phyloP scores from a whole-genome alignment of 164 flowering plant genomes.

The Chimonanthus salicifolius region DNA sequence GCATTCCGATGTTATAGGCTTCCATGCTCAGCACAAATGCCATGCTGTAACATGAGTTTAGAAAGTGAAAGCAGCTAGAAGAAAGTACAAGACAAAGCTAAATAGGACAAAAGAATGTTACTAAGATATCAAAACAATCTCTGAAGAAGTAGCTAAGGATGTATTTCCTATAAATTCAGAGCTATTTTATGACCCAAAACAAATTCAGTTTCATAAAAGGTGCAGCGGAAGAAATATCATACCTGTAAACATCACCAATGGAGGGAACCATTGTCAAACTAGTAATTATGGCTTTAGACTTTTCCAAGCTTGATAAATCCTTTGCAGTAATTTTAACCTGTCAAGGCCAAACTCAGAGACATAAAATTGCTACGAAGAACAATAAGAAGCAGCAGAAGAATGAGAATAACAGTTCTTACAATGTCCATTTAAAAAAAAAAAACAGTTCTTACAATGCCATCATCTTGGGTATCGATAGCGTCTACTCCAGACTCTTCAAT shows the following conservation, averaged over 20 bases:
- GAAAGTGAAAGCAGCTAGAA: not conserved
- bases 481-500: conserved; percentile 94
- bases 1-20: too few relatives aligned
- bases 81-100: not conserved
- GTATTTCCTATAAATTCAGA: not conserved
- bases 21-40: too few relatives aligned
- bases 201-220: not conserved
- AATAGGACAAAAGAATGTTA: not conserved
- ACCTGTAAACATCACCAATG: conserved; percentile 89
- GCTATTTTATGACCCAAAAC: not conserved
- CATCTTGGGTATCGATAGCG: conserved; percentile 71
- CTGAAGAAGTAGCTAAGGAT: not conserved
- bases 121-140: not conserved
- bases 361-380: not conserved
- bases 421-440: not conserved
- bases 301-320: conserved; percentile 77
- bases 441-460: conserved; percentile 65
- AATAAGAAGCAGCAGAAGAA: not conserved
- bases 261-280: conserved; percentile 86
- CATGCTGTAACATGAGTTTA: not conserved
- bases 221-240: not conserved
- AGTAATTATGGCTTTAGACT: conserved; percentile 69
- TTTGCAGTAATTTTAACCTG: conserved; percentile 93
- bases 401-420: not conserved
- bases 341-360: conserved; percentile 11